These are phyloP conservation scores for Cardamine resedifolia DNA, from an alignment of 345 rosid genomes.

Conservation along the genomic window DNA sequence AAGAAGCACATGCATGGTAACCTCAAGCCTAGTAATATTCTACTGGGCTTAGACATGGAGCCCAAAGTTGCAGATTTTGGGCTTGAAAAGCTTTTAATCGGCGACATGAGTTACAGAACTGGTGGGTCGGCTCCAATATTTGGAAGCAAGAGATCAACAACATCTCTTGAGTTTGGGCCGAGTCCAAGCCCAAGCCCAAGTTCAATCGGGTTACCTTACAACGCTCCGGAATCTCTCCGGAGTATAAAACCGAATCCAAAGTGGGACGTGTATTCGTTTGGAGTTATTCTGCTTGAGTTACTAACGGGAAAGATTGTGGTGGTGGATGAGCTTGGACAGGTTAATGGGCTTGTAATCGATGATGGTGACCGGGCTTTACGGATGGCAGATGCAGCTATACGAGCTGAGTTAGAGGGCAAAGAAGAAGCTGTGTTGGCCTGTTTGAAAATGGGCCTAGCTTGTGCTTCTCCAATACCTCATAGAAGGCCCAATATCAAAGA, in stretches of 20 bases:
- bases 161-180: constrained; percentile 56
- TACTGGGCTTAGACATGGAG: constrained; percentile 70
- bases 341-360: constrained; percentile 70
- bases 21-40: constrained; percentile 84
- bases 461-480: constrained; percentile 82
- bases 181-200: constrained; percentile 63
- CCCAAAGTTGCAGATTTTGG: constrained; percentile 89
- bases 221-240: constrained; percentile 84
- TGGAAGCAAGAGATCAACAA: constrained; percentile 77
- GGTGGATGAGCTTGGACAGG: constrained; percentile 85
- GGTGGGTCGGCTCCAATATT: constrained; percentile 69
- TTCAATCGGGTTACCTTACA: constrained; percentile 57
- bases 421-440: constrained; percentile 81
- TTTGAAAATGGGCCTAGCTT: constrained; percentile 71
- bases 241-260: constrained; percentile 79
- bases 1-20: constrained; percentile 88
- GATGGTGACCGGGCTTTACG: constrained; percentile 62
- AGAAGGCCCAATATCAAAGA: constrained; percentile 90
- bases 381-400: constrained; percentile 68
- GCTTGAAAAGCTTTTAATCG: constrained; percentile 66
- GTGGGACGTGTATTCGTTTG: constrained; percentile 90
- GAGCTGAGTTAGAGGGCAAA: constrained; percentile 79
- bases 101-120: constrained; percentile 60
- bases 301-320: constrained; percentile 67
- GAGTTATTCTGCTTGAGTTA: constrained; percentile 75